Conservation (phyloP, 345 rosid genomes). For the Atalantia buxifolia region DNA sequence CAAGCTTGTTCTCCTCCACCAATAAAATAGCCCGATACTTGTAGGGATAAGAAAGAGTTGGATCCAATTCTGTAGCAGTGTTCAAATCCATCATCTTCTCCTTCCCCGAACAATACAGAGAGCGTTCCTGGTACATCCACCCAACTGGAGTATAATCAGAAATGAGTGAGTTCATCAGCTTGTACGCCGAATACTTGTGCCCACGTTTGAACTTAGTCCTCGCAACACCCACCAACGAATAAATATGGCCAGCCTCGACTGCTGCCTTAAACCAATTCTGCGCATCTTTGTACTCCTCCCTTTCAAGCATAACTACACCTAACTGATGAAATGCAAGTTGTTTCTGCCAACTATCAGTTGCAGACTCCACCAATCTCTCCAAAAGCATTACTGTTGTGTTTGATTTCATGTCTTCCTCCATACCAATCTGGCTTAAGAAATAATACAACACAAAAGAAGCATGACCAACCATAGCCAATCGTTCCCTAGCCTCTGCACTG, state of each 20-base stretch:
- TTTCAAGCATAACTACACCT: slow-evolving; percentile 88
- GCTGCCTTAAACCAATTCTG: slow-evolving; percentile 76
- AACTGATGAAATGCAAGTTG: slow-evolving; percentile 80
- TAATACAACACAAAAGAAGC: slow-evolving; percentile 69
- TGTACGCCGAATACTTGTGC: slow-evolving; percentile 85
- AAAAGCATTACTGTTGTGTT: slow-evolving; percentile 86
- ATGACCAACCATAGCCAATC: slow-evolving; percentile 66
- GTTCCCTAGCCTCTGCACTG: slow-evolving; percentile 58
- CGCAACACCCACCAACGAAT: slow-evolving; percentile 75
- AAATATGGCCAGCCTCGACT: slow-evolving; percentile 64
- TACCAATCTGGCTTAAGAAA: slow-evolving; percentile 72
- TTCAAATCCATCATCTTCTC: slow-evolving; percentile 72
- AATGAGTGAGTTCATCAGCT: slow-evolving; percentile 64
- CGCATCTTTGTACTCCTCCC: slow-evolving; percentile 89
- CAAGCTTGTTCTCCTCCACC: slow-evolving; percentile 66
- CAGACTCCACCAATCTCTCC: slow-evolving; percentile 74
- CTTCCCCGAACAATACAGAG: slow-evolving; percentile 71
- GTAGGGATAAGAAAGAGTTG: slow-evolving; percentile 85
- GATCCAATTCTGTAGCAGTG: slow-evolving; percentile 74
- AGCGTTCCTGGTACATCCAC: slow-evolving; percentile 93
- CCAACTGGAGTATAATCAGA: slow-evolving; percentile 62
- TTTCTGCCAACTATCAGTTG: slow-evolving; percentile 69
- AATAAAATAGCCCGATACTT: slow-evolving; percentile 69
- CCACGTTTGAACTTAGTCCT: slow-evolving; percentile 86
- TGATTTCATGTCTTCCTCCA: slow-evolving; percentile 86